Evolutionary conservation across 176 grass and related monocot genomes (phyloP).

Genomic region (Dactylis glomerata): DNA sequence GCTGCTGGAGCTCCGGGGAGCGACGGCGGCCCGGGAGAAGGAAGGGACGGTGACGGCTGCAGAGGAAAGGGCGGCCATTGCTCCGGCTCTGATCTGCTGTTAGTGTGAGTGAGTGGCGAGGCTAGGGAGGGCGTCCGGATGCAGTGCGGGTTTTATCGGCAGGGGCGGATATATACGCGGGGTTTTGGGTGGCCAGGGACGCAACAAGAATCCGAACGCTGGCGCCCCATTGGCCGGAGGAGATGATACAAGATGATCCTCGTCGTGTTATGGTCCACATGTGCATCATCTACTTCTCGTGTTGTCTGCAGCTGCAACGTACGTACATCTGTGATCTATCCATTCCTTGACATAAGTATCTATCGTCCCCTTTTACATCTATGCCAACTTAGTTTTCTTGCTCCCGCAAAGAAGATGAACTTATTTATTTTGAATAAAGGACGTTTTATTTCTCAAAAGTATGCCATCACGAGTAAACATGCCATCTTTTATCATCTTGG

Average conservation of each 20-base stretch:
- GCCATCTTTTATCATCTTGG: too few relatives aligned
- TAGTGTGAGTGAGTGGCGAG: background rate
- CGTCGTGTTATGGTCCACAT: background rate
- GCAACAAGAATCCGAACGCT: background rate
- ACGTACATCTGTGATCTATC: background rate
- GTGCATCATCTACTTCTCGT: background rate
- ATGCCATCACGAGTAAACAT: too few relatives aligned
- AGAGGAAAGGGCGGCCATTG: conserved; percentile 72
- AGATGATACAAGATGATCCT: background rate
- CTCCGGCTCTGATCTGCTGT: background rate
- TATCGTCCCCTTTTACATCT: too few relatives aligned
- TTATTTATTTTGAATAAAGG: too few relatives aligned
- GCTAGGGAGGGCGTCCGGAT: background rate
- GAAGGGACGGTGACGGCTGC: conserved; percentile 51
- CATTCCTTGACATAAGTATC: background rate
- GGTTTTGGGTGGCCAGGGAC: background rate
- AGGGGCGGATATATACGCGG: background rate
- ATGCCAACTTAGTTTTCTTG: too few relatives aligned
- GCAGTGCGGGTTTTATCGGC: background rate
- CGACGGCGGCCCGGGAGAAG: background rate
- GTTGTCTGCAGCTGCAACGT: background rate
- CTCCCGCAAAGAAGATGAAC: too few relatives aligned
- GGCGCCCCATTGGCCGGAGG: background rate
- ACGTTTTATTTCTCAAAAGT: too few relatives aligned
- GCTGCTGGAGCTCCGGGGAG: background rate